Conservation (phyloP, 371 early-diverging fungal genomes). For the Rhizomucor miehei region DNA sequence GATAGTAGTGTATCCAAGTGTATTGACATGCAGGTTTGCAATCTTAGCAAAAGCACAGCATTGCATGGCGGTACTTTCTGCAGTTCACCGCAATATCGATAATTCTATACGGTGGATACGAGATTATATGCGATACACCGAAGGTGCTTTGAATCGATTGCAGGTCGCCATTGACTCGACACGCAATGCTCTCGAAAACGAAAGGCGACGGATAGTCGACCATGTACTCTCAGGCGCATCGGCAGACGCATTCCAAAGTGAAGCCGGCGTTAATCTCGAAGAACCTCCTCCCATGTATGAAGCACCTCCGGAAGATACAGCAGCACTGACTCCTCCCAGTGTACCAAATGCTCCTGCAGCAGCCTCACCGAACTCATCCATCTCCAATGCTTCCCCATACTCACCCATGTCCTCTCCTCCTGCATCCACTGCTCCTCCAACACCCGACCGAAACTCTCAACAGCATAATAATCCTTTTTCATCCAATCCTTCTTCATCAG, state of each 20-base stretch:
- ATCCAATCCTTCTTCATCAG: no score
- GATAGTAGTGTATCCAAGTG: not conserved
- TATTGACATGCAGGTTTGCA: no score
- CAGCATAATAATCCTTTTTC: not conserved
- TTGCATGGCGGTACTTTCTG: conserved; percentile 6
- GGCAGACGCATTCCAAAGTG: conserved; percentile 2
- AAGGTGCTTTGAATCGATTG: conserved; percentile 17
- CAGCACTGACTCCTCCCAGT: not conserved
- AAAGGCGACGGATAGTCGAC: conserved; percentile 19
- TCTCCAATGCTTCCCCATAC: not conserved
- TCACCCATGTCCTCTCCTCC: no score
- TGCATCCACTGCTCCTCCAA: no score
- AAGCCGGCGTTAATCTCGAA: not conserved
- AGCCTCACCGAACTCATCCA: not conserved
- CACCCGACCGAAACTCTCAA: not conserved
- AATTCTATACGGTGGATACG: conserved; percentile 17
- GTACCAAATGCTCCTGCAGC: not conserved
- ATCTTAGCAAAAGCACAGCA: conserved; percentile 17
- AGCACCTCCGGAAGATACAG: conserved; percentile 4
- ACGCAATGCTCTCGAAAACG: conserved; percentile 12
- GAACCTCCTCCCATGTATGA: conserved; percentile 23
- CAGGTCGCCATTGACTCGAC: conserved; percentile 13
- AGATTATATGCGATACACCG: conserved; percentile 17
- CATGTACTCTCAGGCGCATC: conserved; percentile 10
- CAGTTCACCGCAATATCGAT: conserved; percentile 12